Evolutionary conservation across 352 stramenopile genomes (phyloP), one percentile per base, ranked within the genome.

Genomic region (Phytophthora ohioensis): DNA sequence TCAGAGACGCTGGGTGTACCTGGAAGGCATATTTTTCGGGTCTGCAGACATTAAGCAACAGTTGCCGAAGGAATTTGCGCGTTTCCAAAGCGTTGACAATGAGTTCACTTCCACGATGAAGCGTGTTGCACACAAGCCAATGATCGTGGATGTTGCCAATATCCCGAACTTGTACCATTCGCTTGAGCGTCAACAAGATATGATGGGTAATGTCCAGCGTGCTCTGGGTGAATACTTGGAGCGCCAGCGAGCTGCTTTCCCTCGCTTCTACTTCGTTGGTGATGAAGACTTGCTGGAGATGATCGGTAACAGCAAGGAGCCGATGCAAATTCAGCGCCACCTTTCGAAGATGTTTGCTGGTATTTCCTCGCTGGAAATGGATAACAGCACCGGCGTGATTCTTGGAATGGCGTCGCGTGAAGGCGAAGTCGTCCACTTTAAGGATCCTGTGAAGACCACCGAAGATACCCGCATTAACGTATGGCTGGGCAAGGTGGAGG

Each of bases 261-360:
- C 78, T 75, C 95, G 98, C n/a, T 99, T 99, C 75, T 99, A 99
- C 78, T 99, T 99, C 68, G 91, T 99, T 10, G 98, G 98, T 49
- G 98, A 99, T 73, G 98, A 99, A 85, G 98, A 99, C 83, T 90
- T 99, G 56, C 89, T 99, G 21, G 98, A 99, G 81, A 99, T 99
- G 78, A 99, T 99, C 56, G 98, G 98, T 32, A 99, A 99, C 78
- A 97, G 97, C 64, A 97, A 98, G 63, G 97, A 99, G 67, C 98
- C 98, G 8, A 90, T 95, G 56, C 99, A 99, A 70, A 98, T 99
- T 17, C 89, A 99, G 66, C 88, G 94, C 15, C 94, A 98, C 52
- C 76, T 99, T 21, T 98, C 97, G 7, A 99, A 99, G 76, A 99
- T 99, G 97, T 99, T 99, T 91, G 98, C 97, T 31, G 97, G 95